These are phyloP conservation scores for Helichrysum umbraculigerum DNA, from an alignment of 129 eudicot species.

Conservation along the genomic window DNA sequence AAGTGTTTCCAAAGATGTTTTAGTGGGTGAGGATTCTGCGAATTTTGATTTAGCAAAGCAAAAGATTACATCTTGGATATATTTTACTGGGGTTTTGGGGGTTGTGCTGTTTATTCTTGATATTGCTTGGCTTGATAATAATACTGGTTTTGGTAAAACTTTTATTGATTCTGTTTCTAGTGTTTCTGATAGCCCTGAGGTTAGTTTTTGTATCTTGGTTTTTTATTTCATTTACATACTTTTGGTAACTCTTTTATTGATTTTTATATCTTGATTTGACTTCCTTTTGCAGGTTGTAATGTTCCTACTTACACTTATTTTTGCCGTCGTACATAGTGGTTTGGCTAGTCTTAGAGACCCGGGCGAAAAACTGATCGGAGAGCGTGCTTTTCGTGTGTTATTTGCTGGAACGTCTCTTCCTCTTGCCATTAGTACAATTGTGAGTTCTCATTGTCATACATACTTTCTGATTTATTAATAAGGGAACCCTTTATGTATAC, in stretches of 20 bases:
- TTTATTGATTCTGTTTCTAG: conserved; percentile 64
- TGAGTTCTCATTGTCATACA: conserved; percentile 40
- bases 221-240: not conserved
- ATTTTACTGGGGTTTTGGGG: conserved; percentile 73
- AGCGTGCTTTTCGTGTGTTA: conserved; percentile 94
- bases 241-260: not conserved
- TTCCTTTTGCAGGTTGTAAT: conserved; percentile 68
- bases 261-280: not conserved
- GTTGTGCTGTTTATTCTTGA: conserved; percentile 70
- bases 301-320: conserved; percentile 78
- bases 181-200: conserved; percentile 86
- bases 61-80: conserved; percentile 84
- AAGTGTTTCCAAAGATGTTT: conserved; percentile 37
- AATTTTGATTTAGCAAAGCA: conserved; percentile 69
- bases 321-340: conserved; percentile 93
- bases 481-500: not conserved
- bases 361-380: conserved; percentile 94
- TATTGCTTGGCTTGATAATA: conserved; percentile 85
- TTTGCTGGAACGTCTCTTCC: conserved; percentile 97
- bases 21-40: conserved; percentile 95
- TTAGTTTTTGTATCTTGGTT: conserved; percentile 24
- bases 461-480: not conserved
- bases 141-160: conserved; percentile 82
- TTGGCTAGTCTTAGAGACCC: conserved; percentile 92
- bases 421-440: conserved; percentile 89